A percentile compares a stretch with the other conserved stretches of the same genome.
phyloP scores from a whole-genome alignment of 148 eudicot species.

The Nyssa sinensis region DNA sequence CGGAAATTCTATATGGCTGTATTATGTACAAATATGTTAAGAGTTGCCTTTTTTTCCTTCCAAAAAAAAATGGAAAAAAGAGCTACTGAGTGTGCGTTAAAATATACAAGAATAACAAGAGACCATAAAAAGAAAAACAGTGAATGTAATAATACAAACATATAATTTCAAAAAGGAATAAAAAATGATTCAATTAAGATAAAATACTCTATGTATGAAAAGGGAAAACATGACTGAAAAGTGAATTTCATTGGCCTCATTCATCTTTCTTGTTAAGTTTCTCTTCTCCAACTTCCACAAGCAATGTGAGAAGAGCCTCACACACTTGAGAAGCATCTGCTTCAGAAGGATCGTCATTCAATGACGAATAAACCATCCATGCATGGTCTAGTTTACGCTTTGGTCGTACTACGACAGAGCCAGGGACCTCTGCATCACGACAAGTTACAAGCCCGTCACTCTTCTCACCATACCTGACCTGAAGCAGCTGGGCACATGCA shows the following conservation, averaged over 20 bases:
- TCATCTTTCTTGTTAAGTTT: conserved; percentile 48
- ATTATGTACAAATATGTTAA: too few species aligned
- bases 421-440: conserved; percentile 97
- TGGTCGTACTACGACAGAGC: conserved; percentile 85
- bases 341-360: conserved; percentile 69
- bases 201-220: too few species aligned
- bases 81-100: too few species aligned
- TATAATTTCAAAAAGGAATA: too few species aligned
- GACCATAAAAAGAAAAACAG: too few species aligned
- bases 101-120: too few species aligned
- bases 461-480: conserved; percentile 76
- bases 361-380: conserved; percentile 94
- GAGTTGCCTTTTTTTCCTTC: too few species aligned
- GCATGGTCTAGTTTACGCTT: conserved; percentile 84
- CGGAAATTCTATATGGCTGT: too few species aligned
- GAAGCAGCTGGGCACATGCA: conserved; percentile 91
- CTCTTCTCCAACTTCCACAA: conserved; percentile 66
- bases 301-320: conserved; percentile 82
- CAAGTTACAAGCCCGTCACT: conserved; percentile 96
- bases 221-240: too few species aligned
- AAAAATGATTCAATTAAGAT: too few species aligned
- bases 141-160: too few species aligned
- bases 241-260: conserved; percentile 22
- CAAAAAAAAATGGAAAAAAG: too few species aligned
- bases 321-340: conserved; percentile 86